phyloP scores from a whole-genome alignment of 768 basidiomycete species.

The Piloderma croceum region DNA sequence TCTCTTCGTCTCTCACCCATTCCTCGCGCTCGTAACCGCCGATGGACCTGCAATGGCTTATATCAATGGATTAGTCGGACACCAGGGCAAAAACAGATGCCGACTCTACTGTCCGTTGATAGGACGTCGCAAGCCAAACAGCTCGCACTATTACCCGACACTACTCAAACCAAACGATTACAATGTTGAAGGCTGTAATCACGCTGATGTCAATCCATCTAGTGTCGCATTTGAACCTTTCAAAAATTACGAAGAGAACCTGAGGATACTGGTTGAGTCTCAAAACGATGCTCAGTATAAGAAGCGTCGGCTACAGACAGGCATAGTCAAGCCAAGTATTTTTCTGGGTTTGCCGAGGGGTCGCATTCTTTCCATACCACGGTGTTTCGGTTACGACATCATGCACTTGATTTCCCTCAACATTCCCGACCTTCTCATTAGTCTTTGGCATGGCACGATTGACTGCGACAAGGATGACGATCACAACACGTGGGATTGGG shows the following conservation, averaged over 20 bases:
- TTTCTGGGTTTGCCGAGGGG: slow-evolving; percentile 12
- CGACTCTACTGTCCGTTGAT: slow-evolving; percentile 23
- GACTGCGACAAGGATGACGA: slow-evolving; percentile 1
- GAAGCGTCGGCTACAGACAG: slow-evolving; percentile 1
- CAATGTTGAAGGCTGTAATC: slow-evolving; percentile 15
- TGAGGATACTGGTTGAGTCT: background rate
- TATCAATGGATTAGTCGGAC: slow-evolving; percentile 31
- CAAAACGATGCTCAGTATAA: background rate
- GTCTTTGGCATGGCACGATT: slow-evolving; percentile 13
- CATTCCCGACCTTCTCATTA: slow-evolving; percentile 15
- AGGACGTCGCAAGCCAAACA: slow-evolving; percentile 23
- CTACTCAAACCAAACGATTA: slow-evolving; percentile 24
- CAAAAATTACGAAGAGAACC: background rate
- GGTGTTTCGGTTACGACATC: slow-evolving; percentile 21
- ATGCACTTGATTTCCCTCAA: slow-evolving; percentile 30
- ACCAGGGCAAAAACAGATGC: slow-evolving; percentile 31
- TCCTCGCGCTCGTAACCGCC: slow-evolving; percentile 20
- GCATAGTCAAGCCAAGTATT: slow-evolving; percentile 1
- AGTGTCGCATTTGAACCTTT: slow-evolving; percentile 2
- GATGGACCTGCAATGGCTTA: slow-evolving; percentile 22
- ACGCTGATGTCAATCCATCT: slow-evolving; percentile 18
- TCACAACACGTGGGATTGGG: slow-evolving; percentile 4
- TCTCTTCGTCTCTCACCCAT: slow-evolving; percentile 14
- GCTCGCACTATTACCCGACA: slow-evolving; percentile 29
- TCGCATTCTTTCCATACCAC: slow-evolving; percentile 19